Evolutionary conservation across 108 stramenopile genomes (phyloP).

Genomic region (Cyclostephanos invisitatus): DNA sequence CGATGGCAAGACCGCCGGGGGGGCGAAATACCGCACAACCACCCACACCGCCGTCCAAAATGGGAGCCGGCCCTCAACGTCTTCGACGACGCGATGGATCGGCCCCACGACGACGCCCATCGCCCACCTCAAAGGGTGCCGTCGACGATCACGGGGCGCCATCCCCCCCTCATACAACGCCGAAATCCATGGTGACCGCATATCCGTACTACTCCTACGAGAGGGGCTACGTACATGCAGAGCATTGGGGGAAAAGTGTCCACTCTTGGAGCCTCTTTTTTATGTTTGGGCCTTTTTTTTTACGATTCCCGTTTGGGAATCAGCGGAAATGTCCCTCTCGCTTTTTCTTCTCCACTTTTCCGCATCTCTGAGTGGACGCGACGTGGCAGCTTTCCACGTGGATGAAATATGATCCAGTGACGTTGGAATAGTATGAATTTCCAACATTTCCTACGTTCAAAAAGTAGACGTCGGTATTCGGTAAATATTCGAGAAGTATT

Average conservation of each 20-base stretch:
- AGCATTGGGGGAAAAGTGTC: conserved; percentile 2
- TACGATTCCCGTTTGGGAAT: too few relatives aligned
- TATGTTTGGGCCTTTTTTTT: too few relatives aligned
- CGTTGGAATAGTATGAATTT: not conserved
- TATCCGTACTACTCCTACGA: not conserved
- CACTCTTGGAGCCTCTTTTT: not conserved
- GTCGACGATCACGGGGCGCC: not conserved
- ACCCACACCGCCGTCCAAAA: not conserved
- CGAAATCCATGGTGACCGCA: not conserved
- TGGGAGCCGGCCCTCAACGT: not conserved
- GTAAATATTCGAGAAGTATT: not conserved
- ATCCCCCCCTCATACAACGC: not conserved
- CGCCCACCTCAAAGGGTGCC: conserved; percentile 1
- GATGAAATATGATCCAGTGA: not conserved
- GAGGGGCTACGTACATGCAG: conserved; percentile 2
- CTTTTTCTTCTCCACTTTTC: too few relatives aligned
- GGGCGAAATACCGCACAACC: not conserved
- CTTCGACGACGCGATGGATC: too few relatives aligned
- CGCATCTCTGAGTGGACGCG: too few relatives aligned
- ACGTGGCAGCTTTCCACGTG: too few relatives aligned
- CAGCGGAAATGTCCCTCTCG: too few relatives aligned
- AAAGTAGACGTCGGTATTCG: not conserved
- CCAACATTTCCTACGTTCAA: not conserved
- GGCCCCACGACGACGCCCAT: not conserved
- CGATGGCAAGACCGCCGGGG: conserved; percentile 25